phyloP scores from a whole-genome alignment of 73 alveolate species.

The Uronychia setigera region DNA sequence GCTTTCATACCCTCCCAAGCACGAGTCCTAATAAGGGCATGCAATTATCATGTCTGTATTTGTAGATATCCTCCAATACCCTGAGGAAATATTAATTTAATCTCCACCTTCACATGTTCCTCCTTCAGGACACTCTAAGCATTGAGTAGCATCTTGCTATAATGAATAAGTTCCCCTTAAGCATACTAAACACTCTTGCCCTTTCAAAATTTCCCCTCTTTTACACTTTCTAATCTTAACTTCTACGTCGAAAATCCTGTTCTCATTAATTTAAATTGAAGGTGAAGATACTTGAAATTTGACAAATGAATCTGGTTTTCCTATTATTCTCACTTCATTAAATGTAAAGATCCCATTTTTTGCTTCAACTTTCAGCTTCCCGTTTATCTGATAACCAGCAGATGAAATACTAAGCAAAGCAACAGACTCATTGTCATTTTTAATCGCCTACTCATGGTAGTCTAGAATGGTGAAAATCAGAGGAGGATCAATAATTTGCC shows the following conservation, averaged over 20 bases:
- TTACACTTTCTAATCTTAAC: not conserved
- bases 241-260: not conserved
- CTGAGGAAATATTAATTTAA: not conserved
- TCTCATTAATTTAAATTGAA: not conserved
- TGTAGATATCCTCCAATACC: conserved; percentile 16
- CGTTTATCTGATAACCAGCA: too few relatives aligned
- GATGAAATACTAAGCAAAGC: not conserved
- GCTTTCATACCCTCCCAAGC: conserved; percentile 12
- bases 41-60: not conserved
- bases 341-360: not conserved
- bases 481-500: not conserved
- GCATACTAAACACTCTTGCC: not conserved
- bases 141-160: not conserved
- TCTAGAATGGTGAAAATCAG: not conserved
- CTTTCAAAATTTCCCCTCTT: not conserved
- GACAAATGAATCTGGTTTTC: not conserved
- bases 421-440: not conserved
- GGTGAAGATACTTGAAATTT: not conserved
- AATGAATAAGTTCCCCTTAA: not conserved
- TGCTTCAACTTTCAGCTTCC: too few relatives aligned
- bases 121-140: not conserved
- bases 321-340: not conserved
- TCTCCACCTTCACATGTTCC: not conserved
- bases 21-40: conserved; percentile 12
- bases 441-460: too few relatives aligned